A percentile compares a stretch with the other conserved stretches of the same genome.
These are phyloP conservation scores for Fusarium caatingaense DNA, from an alignment of 2,329 filamentous ascomycete genomes.

Conservation along the genomic window DNA sequence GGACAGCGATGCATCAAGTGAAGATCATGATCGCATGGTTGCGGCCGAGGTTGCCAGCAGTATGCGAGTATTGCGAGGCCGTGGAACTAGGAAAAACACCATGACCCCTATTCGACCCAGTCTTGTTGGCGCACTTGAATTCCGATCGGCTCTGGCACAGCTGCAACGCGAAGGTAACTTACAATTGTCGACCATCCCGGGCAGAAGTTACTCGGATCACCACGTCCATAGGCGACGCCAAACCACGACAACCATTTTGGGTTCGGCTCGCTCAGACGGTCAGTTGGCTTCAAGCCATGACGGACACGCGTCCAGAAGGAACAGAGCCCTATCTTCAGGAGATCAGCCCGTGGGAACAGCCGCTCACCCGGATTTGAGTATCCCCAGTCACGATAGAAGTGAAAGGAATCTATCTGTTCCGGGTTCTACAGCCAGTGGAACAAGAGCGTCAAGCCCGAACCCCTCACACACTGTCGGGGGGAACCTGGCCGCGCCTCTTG, in stretches of 20 bases:
- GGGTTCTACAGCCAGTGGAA: constrained; percentile 27
- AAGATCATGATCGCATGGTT: constrained; percentile 70
- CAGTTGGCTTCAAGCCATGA: constrained; percentile 10
- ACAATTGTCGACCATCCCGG: constrained; percentile 74
- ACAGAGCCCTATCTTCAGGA: constrained; percentile 61
- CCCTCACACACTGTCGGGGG: constrained; percentile 54
- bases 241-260: constrained; percentile 44
- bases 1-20: constrained; percentile 61
- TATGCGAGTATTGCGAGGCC: constrained; percentile 86
- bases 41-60: constrained; percentile 89
- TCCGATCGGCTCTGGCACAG: constrained; percentile 89
- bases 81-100: constrained; percentile 74
- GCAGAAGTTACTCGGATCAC: constrained; percentile 64
- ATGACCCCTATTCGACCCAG: constrained; percentile 91
- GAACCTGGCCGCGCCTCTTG: constrained; percentile 56
- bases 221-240: constrained; percentile 46
- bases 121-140: constrained; percentile 92
- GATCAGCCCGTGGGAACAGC: constrained; percentile 46
- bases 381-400: constrained; percentile 37
- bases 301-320: constrained; percentile 30
- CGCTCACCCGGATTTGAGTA: constrained; percentile 34
- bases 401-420: constrained; percentile 38
- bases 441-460: constrained; percentile 46
- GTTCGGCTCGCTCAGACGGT: constrained; percentile 26
- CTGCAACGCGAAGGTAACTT: constrained; percentile 84